These are phyloP conservation scores for Russula ochroleuca DNA, from an alignment of 768 basidiomycete species.

Conservation along the genomic window DNA sequence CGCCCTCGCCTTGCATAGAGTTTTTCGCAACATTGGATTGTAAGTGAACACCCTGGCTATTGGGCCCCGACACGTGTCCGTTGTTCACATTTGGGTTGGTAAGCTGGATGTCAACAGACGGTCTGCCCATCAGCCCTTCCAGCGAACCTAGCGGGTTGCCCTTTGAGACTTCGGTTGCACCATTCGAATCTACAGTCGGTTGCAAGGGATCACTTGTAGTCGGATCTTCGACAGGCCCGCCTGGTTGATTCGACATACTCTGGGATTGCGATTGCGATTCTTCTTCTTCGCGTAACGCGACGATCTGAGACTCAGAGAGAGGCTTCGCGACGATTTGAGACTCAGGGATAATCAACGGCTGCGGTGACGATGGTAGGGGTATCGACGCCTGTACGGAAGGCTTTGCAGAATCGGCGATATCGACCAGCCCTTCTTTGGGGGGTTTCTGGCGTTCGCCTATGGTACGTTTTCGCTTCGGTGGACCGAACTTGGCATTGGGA, in stretches of 20 bases:
- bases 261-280: conserved; percentile 20
- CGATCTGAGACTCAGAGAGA: conserved; percentile 20
- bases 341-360: neutral
- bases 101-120: neutral
- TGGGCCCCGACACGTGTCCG: neutral
- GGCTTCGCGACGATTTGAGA: conserved; percentile 16
- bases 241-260: neutral
- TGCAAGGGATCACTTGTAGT: neutral
- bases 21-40: neutral
- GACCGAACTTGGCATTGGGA: conserved; percentile 21
- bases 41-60: neutral
- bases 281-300: conserved; percentile 26
- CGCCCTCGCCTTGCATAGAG: neutral
- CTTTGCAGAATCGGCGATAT: neutral
- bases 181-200: neutral
- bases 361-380: neutral
- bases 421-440: neutral
- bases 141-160: neutral
- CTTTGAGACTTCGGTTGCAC: neutral
- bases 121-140: neutral
- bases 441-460: neutral
- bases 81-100: neutral
- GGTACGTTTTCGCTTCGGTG: conserved; percentile 20
- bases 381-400: neutral
- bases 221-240: neutral